A percentile compares a stretch with the other conserved stretches of the same genome.
Conservation (phyloP, 176 grass and related monocot species). For the Phoenix roebelenii region DNA sequence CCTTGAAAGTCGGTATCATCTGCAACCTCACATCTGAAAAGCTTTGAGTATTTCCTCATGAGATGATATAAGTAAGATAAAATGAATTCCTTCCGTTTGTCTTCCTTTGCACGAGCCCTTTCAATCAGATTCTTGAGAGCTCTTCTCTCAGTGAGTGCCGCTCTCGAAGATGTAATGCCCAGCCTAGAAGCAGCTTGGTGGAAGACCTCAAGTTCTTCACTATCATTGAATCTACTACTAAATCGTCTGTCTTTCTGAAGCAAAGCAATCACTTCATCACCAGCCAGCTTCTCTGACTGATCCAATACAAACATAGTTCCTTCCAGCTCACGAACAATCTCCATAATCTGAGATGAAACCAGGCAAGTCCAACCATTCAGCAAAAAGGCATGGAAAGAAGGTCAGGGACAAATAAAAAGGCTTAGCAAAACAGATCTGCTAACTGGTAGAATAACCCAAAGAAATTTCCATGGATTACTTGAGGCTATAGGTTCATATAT, state of each 20-base stretch:
- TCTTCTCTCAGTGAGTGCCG: constrained; percentile 83
- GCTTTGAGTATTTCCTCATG: constrained; percentile 88
- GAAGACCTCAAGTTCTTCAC: constrained; percentile 77
- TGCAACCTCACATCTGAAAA: constrained; percentile 74
- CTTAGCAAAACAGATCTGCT: neutral
- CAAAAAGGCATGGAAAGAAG: constrained; percentile 2
- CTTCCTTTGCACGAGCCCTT: constrained; percentile 60
- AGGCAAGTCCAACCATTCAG: constrained; percentile 9
- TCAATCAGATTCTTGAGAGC: constrained; percentile 91
- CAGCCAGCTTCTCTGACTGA: constrained; percentile 83
- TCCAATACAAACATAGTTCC: constrained; percentile 74
- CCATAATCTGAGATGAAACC: constrained; percentile 45
- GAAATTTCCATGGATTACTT: neutral
- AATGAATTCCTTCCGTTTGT: constrained; percentile 75
- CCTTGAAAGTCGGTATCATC: constrained; percentile 90
- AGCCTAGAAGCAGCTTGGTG: constrained; percentile 72
- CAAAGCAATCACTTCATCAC: constrained; percentile 81
- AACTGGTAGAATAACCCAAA: neutral
- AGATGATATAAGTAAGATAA: constrained; percentile 79
- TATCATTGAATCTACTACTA: constrained; percentile 38
- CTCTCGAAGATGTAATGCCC: constrained; percentile 83
- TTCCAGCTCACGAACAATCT: constrained; percentile 66
- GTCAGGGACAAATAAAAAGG: neutral
- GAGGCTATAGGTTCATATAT: too few species aligned
- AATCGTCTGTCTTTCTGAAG: constrained; percentile 62